Evolutionary conservation across 1,284 basidiomycete genomes (phyloP).

Genomic region (Singerocomus inundabilis): DNA sequence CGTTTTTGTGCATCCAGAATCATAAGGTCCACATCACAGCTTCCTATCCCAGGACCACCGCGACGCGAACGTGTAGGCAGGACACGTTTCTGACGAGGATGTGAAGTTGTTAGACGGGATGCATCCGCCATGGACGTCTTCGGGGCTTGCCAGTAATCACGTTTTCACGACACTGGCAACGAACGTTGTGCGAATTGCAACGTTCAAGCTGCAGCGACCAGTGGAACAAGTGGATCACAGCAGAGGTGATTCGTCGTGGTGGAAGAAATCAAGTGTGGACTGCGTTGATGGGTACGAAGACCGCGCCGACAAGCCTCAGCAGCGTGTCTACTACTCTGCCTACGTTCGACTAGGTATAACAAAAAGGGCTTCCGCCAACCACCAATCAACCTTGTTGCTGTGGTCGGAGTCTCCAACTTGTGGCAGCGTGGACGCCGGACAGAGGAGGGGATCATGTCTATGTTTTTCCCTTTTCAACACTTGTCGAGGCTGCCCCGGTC

Average conservation of each 20-base stretch:
- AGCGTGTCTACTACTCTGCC: neutral
- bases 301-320: too few species aligned
- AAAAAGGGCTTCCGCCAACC: neutral
- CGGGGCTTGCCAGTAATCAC: conserved; percentile 12
- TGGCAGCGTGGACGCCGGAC: conserved; percentile 2
- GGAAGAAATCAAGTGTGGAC: conserved; percentile 13
- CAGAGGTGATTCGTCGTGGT: conserved; percentile 12
- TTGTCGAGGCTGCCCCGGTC: too few species aligned
- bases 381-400: neutral
- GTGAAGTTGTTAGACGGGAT: conserved; percentile 18
- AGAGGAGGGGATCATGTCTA: conserved; percentile 36
- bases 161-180: conserved; percentile 6
- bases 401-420: neutral
- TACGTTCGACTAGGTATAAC: neutral
- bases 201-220: conserved; percentile 2
- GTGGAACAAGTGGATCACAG: neutral
- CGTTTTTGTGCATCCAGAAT: conserved; percentile 80
- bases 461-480: conserved; percentile 39
- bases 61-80: conserved; percentile 76
- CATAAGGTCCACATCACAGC: conserved; percentile 76
- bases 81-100: conserved; percentile 64
- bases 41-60: conserved; percentile 74
- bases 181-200: conserved; percentile 3
- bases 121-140: conserved; percentile 27
- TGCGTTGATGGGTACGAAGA: neutral